phyloP scores from a whole-genome alignment of 2,329 filamentous ascomycete genomes.

The Phyllosticta ampelicida region DNA sequence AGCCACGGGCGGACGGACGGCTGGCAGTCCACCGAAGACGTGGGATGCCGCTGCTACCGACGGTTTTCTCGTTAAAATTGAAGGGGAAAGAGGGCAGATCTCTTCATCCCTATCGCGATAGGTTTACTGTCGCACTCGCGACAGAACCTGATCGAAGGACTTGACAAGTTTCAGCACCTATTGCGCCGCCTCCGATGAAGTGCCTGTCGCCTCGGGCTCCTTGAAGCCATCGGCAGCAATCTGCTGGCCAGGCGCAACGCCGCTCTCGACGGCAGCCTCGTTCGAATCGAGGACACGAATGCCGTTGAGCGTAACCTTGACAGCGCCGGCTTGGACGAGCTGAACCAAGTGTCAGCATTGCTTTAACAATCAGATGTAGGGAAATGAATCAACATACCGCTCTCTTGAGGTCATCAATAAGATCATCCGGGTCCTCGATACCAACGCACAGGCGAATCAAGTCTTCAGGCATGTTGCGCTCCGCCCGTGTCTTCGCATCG shows the following conservation, averaged over 20 bases:
- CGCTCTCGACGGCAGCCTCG: background rate
- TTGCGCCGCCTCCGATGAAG: background rate
- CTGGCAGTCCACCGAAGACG: too few species aligned
- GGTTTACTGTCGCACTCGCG: too few species aligned
- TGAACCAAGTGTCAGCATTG: slow-evolving; percentile 14
- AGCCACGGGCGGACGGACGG: too few species aligned
- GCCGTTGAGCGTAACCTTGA: slow-evolving; percentile 73
- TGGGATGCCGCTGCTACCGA: too few species aligned
- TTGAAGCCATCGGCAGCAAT: slow-evolving; percentile 9
- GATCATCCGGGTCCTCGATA: slow-evolving; percentile 83
- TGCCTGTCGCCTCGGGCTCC: slow-evolving; percentile 10
- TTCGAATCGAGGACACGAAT: slow-evolving; percentile 50
- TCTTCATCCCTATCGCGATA: too few species aligned
- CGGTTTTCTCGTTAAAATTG: too few species aligned
- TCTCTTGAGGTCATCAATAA: slow-evolving; percentile 84
- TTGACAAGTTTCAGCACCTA: background rate
- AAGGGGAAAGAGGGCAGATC: too few species aligned
- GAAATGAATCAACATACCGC: slow-evolving; percentile 54
- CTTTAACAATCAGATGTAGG: background rate
- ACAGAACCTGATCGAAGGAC: too few species aligned
- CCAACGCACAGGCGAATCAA: slow-evolving; percentile 92
- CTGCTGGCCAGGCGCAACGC: slow-evolving; percentile 3
- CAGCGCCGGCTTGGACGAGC: slow-evolving; percentile 87
- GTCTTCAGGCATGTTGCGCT: slow-evolving; percentile 90
- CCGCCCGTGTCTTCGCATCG: slow-evolving; percentile 79